A percentile compares a stretch with the other conserved stretches of the same genome.
Evolutionary conservation across 2,329 filamentous ascomycete species (phyloP).

Genomic region (Pseudogymnoascus sp.): DNA sequence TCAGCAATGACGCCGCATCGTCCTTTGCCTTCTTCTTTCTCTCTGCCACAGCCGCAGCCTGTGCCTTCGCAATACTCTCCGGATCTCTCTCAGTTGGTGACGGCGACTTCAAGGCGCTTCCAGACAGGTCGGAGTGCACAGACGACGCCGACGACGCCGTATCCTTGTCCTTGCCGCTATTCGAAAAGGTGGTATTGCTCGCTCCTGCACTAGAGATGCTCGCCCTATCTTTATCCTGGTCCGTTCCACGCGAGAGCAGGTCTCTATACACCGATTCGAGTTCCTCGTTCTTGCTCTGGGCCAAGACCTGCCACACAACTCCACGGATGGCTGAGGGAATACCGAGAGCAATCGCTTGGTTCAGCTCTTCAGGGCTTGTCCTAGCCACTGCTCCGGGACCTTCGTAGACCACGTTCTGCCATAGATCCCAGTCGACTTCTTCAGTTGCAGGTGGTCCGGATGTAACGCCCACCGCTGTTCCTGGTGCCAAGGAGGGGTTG

Average conservation of each 20-base stretch:
- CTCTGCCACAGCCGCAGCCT: slow-evolving; percentile 57
- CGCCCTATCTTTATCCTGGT: slow-evolving; percentile 65
- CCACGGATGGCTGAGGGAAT: slow-evolving; percentile 93
- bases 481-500: slow-evolving; percentile 68
- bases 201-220: slow-evolving; percentile 34
- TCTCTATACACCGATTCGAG: slow-evolving; percentile 82
- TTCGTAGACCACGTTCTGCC: slow-evolving; percentile 93
- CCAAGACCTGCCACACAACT: slow-evolving; percentile 97
- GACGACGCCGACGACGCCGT: slow-evolving; percentile 78
- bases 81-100: slow-evolving; percentile 54
- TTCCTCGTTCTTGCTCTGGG: slow-evolving; percentile 89
- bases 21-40: slow-evolving; percentile 74
- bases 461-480: slow-evolving; percentile 75
- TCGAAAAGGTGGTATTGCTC: slow-evolving; percentile 41
- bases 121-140: slow-evolving; percentile 69
- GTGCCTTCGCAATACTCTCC: slow-evolving; percentile 58
- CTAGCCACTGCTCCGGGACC: slow-evolving; percentile 81
- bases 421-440: slow-evolving; percentile 97
- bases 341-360: slow-evolving; percentile 81
- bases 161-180: slow-evolving; percentile 57
- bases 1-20: slow-evolving; percentile 64
- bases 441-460: slow-evolving; percentile 63
- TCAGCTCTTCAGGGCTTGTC: slow-evolving; percentile 83
- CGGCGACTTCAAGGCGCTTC: slow-evolving; percentile 48
- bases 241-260: slow-evolving; percentile 69